These are phyloP conservation scores for Platanthera guangdongensis DNA, from an alignment of 106 monocot species.

Conservation along the genomic window DNA sequence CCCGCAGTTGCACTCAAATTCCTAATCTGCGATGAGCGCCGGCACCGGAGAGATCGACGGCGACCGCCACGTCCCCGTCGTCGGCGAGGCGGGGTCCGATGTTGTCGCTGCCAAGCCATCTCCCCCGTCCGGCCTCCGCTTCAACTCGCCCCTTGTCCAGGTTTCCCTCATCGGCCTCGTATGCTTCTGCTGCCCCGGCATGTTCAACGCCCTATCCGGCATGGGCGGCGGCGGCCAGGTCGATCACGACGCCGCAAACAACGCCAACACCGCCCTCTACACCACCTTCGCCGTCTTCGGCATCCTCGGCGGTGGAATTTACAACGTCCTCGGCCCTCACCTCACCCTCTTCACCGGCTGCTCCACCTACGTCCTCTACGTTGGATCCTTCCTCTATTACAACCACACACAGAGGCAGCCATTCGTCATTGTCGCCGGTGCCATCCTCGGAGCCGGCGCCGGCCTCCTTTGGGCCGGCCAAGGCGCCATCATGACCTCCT, in stretches of 20 bases:
- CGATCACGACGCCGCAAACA: slow-evolving; percentile 58
- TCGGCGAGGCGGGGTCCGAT: neutral
- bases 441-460: slow-evolving; percentile 73
- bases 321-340: slow-evolving; percentile 85
- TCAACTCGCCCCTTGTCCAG: slow-evolving; percentile 79
- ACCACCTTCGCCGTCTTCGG: slow-evolving; percentile 82
- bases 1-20: no score
- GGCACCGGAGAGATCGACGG: no score
- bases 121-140: slow-evolving; percentile 16
- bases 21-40: no score
- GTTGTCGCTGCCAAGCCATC: neutral
- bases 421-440: slow-evolving; percentile 69
- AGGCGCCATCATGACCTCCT: slow-evolving; percentile 90
- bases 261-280: slow-evolving; percentile 98
- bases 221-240: slow-evolving; percentile 69
- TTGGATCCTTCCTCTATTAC: slow-evolving; percentile 87
- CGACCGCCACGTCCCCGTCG: neutral
- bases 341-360: slow-evolving; percentile 79
- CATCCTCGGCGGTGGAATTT: slow-evolving; percentile 74
- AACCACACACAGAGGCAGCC: slow-evolving; percentile 58
- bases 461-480: slow-evolving; percentile 87
- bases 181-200: slow-evolving; percentile 99
- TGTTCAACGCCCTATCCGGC: slow-evolving; percentile 99
- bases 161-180: slow-evolving; percentile 79
- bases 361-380: slow-evolving; percentile 85